Evolutionary conservation across 805 yeast species (phyloP).

Genomic region (Pichia ethanolica): DNA sequence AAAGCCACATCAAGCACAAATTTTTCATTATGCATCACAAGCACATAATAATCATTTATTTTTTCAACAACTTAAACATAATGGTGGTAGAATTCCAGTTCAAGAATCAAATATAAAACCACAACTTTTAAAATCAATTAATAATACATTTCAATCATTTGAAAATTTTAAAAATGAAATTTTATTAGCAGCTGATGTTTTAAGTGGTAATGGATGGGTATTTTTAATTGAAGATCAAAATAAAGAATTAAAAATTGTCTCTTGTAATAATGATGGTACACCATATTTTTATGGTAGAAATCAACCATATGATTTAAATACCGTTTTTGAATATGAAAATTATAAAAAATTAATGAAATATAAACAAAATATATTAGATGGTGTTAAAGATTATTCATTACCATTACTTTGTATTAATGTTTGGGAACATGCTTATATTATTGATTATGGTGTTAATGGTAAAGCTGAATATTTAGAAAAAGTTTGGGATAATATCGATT

Average conservation of each 20-base stretch:
- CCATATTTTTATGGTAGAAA: slow-evolving; percentile 65
- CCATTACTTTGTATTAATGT: slow-evolving; percentile 73
- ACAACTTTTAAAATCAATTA: slow-evolving; percentile 26
- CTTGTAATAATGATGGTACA: slow-evolving; percentile 67
- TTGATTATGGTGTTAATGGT: slow-evolving; percentile 78
- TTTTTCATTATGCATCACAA: slow-evolving; percentile 86
- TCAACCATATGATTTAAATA: slow-evolving; percentile 71
- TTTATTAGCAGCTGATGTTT: slow-evolving; percentile 42
- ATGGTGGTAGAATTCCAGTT: slow-evolving; percentile 11
- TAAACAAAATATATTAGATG: slow-evolving; percentile 17
- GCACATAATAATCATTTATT: slow-evolving; percentile 89
- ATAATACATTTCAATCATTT: slow-evolving; percentile 34
- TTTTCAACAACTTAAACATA: slow-evolving; percentile 49
- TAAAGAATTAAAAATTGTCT: slow-evolving; percentile 47
- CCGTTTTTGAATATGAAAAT: slow-evolving; percentile 53
- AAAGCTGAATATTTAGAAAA: slow-evolving; percentile 67
- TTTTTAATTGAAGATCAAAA: slow-evolving; percentile 60
- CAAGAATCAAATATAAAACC: slow-evolving; percentile 20
- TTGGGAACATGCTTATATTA: slow-evolving; percentile 85
- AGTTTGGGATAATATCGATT: slow-evolving; percentile 73
- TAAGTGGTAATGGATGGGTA: slow-evolving; percentile 68
- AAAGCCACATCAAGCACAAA: slow-evolving; percentile 54
- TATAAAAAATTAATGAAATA: slow-evolving; percentile 38
- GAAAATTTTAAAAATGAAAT: slow-evolving; percentile 46
- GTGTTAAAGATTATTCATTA: slow-evolving; percentile 52